Evolutionary conservation across 2,329 filamentous ascomycete genomes (phyloP).

Genomic region (Sclerotinia trifoliorum): DNA sequence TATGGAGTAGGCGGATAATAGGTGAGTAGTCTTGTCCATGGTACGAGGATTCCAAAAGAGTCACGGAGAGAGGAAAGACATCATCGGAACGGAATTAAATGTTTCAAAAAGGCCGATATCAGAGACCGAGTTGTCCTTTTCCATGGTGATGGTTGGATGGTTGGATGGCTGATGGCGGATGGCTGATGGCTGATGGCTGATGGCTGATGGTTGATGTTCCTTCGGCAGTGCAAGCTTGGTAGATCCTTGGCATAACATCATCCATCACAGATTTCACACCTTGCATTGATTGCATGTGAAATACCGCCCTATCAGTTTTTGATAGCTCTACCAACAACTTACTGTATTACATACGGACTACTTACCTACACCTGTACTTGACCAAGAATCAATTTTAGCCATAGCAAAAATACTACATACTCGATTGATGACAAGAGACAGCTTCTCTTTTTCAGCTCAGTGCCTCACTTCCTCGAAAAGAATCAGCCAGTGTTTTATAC

Average conservation of each 20-base stretch:
- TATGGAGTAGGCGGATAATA: not conserved
- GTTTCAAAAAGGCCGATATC: too few species aligned
- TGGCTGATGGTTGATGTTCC: too few species aligned
- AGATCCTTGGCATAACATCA: slow-evolving; percentile 11
- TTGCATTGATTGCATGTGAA: not conserved
- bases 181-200: too few species aligned
- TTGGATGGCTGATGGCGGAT: too few species aligned
- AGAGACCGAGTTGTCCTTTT: too few species aligned
- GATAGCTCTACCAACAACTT: too few species aligned
- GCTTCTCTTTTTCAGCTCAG: too few species aligned
- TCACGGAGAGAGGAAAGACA: not conserved
- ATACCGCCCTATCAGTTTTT: not conserved
- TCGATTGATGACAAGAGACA: too few species aligned
- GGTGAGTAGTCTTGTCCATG: not conserved
- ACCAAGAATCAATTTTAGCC: not conserved
- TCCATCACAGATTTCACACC: not conserved
- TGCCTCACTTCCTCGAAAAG: not conserved
- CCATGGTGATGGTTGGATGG: too few species aligned
- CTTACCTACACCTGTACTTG: too few species aligned
- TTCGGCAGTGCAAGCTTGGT: slow-evolving; percentile 11
- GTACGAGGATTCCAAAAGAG: not conserved
- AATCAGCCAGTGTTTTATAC: not conserved
- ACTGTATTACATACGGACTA: too few species aligned
- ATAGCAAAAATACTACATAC: not conserved
- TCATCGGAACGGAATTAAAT: too few species aligned